Evolutionary conservation across 164 flowering plant species (phyloP).

Genomic region (Amborella trichopoda): DNA sequence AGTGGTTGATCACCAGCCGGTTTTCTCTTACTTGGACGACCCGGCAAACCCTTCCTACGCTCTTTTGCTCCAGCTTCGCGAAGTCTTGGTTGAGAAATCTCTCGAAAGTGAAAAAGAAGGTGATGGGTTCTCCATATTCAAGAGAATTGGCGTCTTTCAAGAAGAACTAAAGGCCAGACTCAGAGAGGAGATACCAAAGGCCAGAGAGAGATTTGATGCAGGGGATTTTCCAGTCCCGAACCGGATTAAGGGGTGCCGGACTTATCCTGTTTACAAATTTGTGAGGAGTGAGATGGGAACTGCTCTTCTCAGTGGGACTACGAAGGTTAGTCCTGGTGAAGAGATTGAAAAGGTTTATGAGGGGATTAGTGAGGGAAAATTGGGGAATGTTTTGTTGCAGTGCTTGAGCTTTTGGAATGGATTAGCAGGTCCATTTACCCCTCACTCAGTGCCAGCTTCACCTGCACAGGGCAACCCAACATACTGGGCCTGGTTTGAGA

Average conservation of each 20-base stretch:
- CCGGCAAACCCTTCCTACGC: slow-evolving; percentile 12
- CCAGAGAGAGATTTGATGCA: slow-evolving; percentile 7
- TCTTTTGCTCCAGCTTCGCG: slow-evolving; percentile 10
- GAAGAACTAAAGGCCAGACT: slow-evolving; percentile 10
- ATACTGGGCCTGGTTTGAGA: slow-evolving; percentile 20
- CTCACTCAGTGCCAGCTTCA: slow-evolving; percentile 7
- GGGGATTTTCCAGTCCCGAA: slow-evolving; percentile 6
- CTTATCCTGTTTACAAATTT: slow-evolving; percentile 12
- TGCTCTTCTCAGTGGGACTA: slow-evolving; percentile 6
- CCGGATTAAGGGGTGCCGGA: slow-evolving; percentile 9
- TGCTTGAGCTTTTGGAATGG: slow-evolving; percentile 12
- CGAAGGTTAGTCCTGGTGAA: slow-evolving; percentile 11
- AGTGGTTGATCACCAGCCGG: slow-evolving; percentile 10
- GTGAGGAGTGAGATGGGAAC: slow-evolving; percentile 10
- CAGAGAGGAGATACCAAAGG: slow-evolving; percentile 1
- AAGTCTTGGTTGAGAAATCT: slow-evolving; percentile 8
- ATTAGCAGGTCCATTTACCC: slow-evolving; percentile 17
- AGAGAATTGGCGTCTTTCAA: slow-evolving; percentile 10
- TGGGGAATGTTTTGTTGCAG: slow-evolving; percentile 11
- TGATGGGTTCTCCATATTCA: neutral
- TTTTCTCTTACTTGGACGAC: slow-evolving; percentile 11
- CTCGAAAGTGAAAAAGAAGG: neutral
- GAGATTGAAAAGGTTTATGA: slow-evolving; percentile 11
- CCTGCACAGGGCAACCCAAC: slow-evolving; percentile 14
- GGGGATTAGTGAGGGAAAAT: slow-evolving; percentile 11